Conservation (phyloP, 2,329 filamentous ascomycete genomes). For the Diaporthe citri region DNA sequence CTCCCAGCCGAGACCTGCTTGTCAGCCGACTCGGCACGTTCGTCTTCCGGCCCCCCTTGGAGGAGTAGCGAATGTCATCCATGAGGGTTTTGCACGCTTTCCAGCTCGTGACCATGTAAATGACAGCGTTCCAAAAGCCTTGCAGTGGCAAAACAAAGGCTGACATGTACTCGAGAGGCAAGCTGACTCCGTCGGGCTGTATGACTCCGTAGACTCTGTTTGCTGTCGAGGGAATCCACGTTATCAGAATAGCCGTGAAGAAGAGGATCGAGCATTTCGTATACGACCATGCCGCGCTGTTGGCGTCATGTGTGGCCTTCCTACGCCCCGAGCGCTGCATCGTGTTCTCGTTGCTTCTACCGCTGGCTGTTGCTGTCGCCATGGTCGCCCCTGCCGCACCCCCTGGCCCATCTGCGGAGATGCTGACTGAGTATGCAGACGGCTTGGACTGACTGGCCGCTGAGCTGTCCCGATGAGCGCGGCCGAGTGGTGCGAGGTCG, state of each 20-base stretch:
- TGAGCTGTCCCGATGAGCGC: conserved; percentile 32
- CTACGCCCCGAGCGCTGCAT: conserved; percentile 47
- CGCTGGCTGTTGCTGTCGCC: conserved; percentile 11
- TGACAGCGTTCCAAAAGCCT: conserved; percentile 86
- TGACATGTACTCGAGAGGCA: conserved; percentile 76
- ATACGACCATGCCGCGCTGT: conserved; percentile 76
- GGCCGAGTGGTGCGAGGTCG: conserved; percentile 50
- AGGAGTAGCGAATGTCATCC: conserved; percentile 49
- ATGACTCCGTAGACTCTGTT: conserved; percentile 81
- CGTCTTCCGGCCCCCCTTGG: neutral
- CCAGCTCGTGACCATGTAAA: conserved; percentile 80
- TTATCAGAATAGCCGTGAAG: conserved; percentile 78
- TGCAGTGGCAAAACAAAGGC: conserved; percentile 84
- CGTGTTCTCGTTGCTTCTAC: conserved; percentile 40
- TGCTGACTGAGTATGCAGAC: conserved; percentile 63
- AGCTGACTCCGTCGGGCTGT: conserved; percentile 63
- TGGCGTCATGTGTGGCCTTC: conserved; percentile 63
- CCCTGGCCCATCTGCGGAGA: conserved; percentile 49
- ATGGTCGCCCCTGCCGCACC: neutral
- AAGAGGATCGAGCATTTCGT: conserved; percentile 79
- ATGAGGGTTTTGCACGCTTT: conserved; percentile 68
- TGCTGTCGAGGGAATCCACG: conserved; percentile 82
- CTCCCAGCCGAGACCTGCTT: conserved; percentile 21
- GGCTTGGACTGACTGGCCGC: conserved; percentile 1
- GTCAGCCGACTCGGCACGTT: conserved; percentile 1